Base-by-base conservation (phyloP, 768 basidiomycete species). In the Amanita thiersii region DNA sequence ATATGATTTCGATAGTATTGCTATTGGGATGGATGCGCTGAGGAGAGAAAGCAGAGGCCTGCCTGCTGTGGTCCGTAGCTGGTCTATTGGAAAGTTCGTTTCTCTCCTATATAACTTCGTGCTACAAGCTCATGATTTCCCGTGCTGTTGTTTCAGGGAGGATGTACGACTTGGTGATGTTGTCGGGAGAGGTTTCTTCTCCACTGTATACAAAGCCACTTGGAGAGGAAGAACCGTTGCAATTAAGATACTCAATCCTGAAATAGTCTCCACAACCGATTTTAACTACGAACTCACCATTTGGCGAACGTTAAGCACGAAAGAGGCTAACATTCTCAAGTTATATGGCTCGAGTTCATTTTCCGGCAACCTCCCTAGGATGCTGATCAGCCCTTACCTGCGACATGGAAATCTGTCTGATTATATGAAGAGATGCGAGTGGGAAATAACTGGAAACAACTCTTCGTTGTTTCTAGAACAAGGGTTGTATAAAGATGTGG, bases 291-390 rank as follows among this genome's bases (percentile, higher is more conserved):
- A 87, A 56, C 71, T 81, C 20, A 68, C 66, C 36, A 71, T 83
- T 3, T 89, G 87, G 87, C 72, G 77, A 43, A 58, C 57, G 2
- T 67, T 90, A 7, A 57, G 60, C 37, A 83, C 87, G 52, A 69
- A 70, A 8, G 28, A 31, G 2, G 11, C 5, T 3, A 76, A 84
- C 45, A 77, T 90, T 6, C 64, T 88, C 39, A 70, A 75, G 47
- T 65, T 90, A 18, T 79, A 73, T 46, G 87, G 87, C 0, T 87
- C 86, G 9, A 85, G 81, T 15, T 79, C 76, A 47, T 69, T 81
- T 1, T 64, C 66, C 4, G 75, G 75, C 17, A 75, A 77, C 35
- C 72, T 75, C 12, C 84, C 82, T 5, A 85, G 77, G 75, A 83
- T 81, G 57, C 71, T 82, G 38, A 82, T 90, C 37, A 79, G 78